Evolutionary conservation across 2,329 filamentous ascomycete species (phyloP).

Genomic region (Huntiella moniliformis): DNA sequence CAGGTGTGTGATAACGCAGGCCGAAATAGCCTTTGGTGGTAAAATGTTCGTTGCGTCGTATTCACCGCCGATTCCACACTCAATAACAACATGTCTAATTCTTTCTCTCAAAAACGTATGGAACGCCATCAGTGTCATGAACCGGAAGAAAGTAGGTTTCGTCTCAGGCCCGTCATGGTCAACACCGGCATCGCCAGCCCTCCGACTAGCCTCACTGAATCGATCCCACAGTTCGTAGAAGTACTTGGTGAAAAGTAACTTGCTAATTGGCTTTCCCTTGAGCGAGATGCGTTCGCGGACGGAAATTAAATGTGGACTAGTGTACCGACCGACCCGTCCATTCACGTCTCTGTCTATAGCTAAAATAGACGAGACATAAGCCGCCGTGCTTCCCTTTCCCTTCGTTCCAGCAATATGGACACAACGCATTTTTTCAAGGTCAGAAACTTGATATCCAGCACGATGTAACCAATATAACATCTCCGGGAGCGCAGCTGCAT

Average conservation of each 20-base stretch:
- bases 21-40: conserved; percentile 39
- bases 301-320: conserved; percentile 67
- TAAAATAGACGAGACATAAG: conserved; percentile 68
- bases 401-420: conserved; percentile 89
- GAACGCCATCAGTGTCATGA: conserved; percentile 72
- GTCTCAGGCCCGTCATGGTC: conserved; percentile 33
- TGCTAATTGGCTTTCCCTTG: conserved; percentile 49
- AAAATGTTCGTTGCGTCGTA: conserved; percentile 86
- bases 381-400: conserved; percentile 78
- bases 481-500: conserved; percentile 59
- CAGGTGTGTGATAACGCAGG: conserved; percentile 57
- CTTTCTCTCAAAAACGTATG: conserved; percentile 63
- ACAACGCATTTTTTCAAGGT: conserved; percentile 27
- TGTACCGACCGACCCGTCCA: conserved; percentile 52
- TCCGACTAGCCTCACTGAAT: conserved; percentile 23
- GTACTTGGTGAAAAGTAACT: conserved; percentile 51
- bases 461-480: conserved; percentile 61
- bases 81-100: conserved; percentile 62
- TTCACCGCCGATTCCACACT: conserved; percentile 88
- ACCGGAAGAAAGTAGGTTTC: conserved; percentile 87
- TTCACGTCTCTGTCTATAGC: conserved; percentile 20
- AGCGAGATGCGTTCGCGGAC: conserved; percentile 71
- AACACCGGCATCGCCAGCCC: conserved; percentile 19
- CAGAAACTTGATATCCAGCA: conserved; percentile 46
- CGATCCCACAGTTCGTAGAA: conserved; percentile 74